phyloP scores from a whole-genome alignment of 2,329 filamentous ascomycete genomes.

The Aureobasidium vineae region DNA sequence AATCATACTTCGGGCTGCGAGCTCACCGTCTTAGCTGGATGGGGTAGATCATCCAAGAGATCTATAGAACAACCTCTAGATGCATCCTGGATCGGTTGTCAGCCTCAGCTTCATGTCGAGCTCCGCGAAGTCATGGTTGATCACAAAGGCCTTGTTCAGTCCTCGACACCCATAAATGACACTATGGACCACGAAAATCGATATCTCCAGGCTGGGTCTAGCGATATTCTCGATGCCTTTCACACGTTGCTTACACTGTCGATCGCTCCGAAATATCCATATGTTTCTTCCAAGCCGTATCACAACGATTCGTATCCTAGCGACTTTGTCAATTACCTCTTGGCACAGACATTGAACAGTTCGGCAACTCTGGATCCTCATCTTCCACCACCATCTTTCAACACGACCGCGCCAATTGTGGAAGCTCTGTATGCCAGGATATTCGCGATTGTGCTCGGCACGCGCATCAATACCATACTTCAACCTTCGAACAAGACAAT shows the following conservation, averaged over 20 bases:
- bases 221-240: neutral
- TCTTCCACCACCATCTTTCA: constrained; percentile 37
- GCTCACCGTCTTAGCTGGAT: neutral
- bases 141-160: neutral
- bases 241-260: neutral
- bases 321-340: constrained; percentile 53
- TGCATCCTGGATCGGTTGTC: constrained; percentile 35
- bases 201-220: neutral
- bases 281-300: constrained; percentile 38
- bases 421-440: constrained; percentile 39
- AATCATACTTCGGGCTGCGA: neutral
- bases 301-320: constrained; percentile 50
- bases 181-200: neutral
- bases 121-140: constrained; percentile 40
- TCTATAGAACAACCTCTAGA: neutral
- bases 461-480: constrained; percentile 46
- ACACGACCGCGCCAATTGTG: constrained; percentile 33
- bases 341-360: constrained; percentile 37
- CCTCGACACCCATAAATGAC: neutral
- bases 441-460: constrained; percentile 47
- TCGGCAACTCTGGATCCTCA: constrained; percentile 41
- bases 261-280: neutral
- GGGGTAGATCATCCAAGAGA: neutral
- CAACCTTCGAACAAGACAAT: constrained; percentile 17
- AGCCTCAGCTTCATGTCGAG: constrained; percentile 37